These are phyloP conservation scores for Colletotrichum agaves DNA, from an alignment of 2,329 filamentous ascomycete genomes.

Conservation along the genomic window DNA sequence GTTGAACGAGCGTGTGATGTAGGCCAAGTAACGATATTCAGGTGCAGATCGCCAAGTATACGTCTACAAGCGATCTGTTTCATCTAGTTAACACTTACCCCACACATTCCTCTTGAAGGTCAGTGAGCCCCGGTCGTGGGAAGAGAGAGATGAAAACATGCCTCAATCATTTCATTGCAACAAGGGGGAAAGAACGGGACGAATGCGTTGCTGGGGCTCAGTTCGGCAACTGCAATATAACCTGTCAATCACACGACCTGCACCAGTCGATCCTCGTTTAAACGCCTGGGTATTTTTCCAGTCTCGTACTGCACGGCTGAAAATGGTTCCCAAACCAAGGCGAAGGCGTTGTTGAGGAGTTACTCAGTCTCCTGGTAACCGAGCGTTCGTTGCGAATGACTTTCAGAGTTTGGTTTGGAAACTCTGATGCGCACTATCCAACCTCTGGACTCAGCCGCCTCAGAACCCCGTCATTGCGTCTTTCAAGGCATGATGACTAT, in stretches of 20 bases:
- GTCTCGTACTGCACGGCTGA: neutral
- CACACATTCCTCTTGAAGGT: neutral
- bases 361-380: neutral
- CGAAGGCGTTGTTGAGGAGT: neutral
- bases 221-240: neutral
- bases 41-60: conserved; percentile 10
- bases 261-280: conserved; percentile 8
- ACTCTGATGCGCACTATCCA: neutral
- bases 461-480: neutral
- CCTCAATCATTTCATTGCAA: neutral
- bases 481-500: conserved; percentile 1
- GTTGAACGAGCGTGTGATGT: neutral
- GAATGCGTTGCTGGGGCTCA: neutral
- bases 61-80: neutral
- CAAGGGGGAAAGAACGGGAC: neutral
- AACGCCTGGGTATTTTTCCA: neutral
- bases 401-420: neutral
- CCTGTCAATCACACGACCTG: neutral
- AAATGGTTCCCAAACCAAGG: neutral
- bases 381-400: neutral
- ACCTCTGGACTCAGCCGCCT: neutral
- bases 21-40: neutral
- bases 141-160: conserved; percentile 3
- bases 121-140: neutral
- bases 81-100: conserved; percentile 2